Conservation (phyloP, 805 yeast genomes). For the Metschnikowia similis region DNA sequence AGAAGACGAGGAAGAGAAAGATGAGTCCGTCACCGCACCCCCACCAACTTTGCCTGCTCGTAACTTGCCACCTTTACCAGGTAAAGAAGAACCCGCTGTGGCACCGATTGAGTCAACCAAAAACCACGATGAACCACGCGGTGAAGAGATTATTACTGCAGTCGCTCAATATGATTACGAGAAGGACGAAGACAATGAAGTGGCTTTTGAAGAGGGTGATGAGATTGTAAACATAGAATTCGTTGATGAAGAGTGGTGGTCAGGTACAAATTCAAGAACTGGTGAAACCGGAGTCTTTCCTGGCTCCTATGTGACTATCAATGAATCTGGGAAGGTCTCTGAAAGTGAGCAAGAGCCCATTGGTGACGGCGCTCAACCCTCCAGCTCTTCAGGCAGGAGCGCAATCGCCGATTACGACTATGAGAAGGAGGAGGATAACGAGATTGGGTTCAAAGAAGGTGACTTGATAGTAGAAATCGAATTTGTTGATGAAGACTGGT, state of each 20-base stretch:
- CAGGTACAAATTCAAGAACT: conserved; percentile 36
- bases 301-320: conserved; percentile 45
- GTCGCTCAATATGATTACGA: conserved; percentile 77
- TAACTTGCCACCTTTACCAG: conserved; percentile 15
- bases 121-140: conserved; percentile 1
- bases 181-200: conserved; percentile 74
- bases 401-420: conserved; percentile 75
- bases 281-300: conserved; percentile 56
- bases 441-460: conserved; percentile 78
- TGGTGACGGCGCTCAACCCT: conserved; percentile 13
- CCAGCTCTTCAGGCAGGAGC: conserved; percentile 23
- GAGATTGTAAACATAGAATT: conserved; percentile 59
- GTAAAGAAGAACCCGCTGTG: conserved; percentile 2
- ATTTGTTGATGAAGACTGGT: conserved; percentile 94
- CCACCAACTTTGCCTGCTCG: conserved; percentile 17
- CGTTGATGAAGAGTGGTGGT: conserved; percentile 75
- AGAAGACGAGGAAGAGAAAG: background rate
- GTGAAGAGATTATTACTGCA: conserved; percentile 42
- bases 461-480: conserved; percentile 79
- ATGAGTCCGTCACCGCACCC: background rate
- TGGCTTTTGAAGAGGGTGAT: conserved; percentile 65
- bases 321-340: conserved; percentile 10
- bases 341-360: conserved; percentile 9
- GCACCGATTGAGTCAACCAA: background rate
- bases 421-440: conserved; percentile 91